Evolutionary conservation across 768 basidiomycete species (phyloP).

Genomic region (Boletus pseudo-olivaceus): DNA sequence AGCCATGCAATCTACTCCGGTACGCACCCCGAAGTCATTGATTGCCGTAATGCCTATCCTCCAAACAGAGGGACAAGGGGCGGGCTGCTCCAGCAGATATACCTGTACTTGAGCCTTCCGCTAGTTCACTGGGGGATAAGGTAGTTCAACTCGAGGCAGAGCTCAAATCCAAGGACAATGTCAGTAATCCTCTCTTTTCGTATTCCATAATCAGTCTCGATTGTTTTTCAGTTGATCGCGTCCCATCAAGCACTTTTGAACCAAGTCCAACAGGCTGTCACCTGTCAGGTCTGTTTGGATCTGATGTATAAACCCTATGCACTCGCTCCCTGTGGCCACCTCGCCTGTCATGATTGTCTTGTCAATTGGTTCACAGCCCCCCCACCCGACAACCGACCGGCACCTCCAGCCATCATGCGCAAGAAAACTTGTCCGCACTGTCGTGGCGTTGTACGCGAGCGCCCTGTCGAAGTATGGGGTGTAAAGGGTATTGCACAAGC

Average conservation of each 20-base stretch:
- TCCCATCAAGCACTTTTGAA: conserved; percentile 52
- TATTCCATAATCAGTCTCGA: background rate
- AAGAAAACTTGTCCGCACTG: conserved; percentile 47
- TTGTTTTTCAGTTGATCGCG: conserved; percentile 39
- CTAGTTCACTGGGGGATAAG: conserved; percentile 12
- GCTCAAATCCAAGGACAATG: conserved; percentile 38
- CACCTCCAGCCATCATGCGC: conserved; percentile 28
- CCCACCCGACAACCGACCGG: conserved; percentile 25
- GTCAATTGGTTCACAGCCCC: conserved; percentile 70
- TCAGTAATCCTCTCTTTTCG: conserved; percentile 21
- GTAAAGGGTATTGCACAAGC: conserved; percentile 45
- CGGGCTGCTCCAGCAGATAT: background rate
- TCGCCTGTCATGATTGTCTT: conserved; percentile 68
- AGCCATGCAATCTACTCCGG: conserved; percentile 11
- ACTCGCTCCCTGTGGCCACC: conserved; percentile 72
- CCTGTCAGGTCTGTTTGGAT: conserved; percentile 79
- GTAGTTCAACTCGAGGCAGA: conserved; percentile 44
- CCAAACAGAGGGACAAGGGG: conserved; percentile 8
- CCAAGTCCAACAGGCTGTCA: conserved; percentile 59
- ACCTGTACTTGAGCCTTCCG: background rate
- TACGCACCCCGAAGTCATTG: conserved; percentile 2
- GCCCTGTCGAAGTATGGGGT: conserved; percentile 48
- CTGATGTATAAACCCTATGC: conserved; percentile 70
- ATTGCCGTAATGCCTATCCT: conserved; percentile 5
- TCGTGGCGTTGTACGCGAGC: conserved; percentile 39